Evolutionary conservation across 495 filamentous ascomycete genomes (phyloP).

Genomic region (Hypoxylon lienhwacheense): DNA sequence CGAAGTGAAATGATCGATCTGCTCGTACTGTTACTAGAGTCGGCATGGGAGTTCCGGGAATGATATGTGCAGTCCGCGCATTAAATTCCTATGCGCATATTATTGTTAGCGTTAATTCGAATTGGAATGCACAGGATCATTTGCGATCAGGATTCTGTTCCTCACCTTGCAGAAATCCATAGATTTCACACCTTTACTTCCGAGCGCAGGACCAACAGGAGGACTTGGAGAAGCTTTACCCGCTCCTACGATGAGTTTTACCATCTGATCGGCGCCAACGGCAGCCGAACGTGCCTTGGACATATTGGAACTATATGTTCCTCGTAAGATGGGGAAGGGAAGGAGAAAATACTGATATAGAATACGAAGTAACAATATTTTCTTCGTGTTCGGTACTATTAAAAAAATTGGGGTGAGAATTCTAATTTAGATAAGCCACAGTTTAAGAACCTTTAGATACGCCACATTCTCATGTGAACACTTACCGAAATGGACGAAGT

Average conservation of each 20-base stretch:
- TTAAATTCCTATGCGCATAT: slow-evolving; percentile 81
- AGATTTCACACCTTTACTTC: slow-evolving; percentile 96
- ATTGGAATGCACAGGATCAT: too few species aligned
- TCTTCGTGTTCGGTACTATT: too few species aligned
- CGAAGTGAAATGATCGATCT: slow-evolving; percentile 91
- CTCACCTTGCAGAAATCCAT: slow-evolving; percentile 99
- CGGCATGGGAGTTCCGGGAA: slow-evolving; percentile 81
- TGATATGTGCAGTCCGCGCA: slow-evolving; percentile 85
- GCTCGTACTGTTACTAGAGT: slow-evolving; percentile 87
- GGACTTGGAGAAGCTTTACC: slow-evolving; percentile 96
- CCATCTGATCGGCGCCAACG: slow-evolving; percentile 68
- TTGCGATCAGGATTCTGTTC: too few species aligned
- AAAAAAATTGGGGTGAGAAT: too few species aligned
- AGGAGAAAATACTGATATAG: slow-evolving; percentile 1
- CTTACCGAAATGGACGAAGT: slow-evolving; percentile 1
- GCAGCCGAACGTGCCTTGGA: slow-evolving; percentile 69
- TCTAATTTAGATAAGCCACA: slow-evolving; percentile 23
- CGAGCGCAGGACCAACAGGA: slow-evolving; percentile 95
- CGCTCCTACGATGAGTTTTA: slow-evolving; percentile 97
- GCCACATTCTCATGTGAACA: neutral
- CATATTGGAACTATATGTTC: slow-evolving; percentile 63
- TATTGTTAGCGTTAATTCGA: slow-evolving; percentile 2
- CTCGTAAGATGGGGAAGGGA: neutral
- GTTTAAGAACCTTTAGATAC: slow-evolving; percentile 1
- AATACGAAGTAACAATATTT: too few species aligned